phyloP scores from a whole-genome alignment of 2,329 filamentous ascomycete species.

The Colletotrichum lini region DNA sequence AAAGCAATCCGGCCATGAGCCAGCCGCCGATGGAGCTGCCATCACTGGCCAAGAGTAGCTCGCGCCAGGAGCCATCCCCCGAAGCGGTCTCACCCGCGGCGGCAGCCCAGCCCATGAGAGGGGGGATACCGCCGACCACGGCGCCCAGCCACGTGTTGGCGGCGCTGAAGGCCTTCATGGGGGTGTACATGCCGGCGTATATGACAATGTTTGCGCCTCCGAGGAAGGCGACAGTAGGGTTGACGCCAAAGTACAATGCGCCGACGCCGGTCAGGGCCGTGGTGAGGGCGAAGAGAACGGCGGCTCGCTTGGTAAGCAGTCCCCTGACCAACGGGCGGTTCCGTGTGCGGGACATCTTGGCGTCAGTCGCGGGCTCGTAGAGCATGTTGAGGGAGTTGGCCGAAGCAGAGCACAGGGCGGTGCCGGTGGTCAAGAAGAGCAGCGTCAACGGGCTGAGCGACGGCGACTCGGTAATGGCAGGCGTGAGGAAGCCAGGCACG shows the following conservation, averaged over 20 bases:
- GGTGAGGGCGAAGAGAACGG: slow-evolving; percentile 83
- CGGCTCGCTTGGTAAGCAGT: slow-evolving; percentile 79
- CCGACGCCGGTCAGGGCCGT: slow-evolving; percentile 79
- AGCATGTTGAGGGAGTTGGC: slow-evolving; percentile 98
- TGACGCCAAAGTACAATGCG: slow-evolving; percentile 89
- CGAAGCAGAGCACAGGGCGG: slow-evolving; percentile 88
- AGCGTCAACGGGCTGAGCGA: slow-evolving; percentile 93
- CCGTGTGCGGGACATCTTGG: slow-evolving; percentile 92
- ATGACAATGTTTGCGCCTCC: slow-evolving; percentile 88
- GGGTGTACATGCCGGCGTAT: slow-evolving; percentile 94
- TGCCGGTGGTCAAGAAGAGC: slow-evolving; percentile 91
- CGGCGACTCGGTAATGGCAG: slow-evolving; percentile 76
- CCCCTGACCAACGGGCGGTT: slow-evolving; percentile 90
- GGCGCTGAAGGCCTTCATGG: slow-evolving; percentile 87
- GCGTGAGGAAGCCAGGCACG: slow-evolving; percentile 85
- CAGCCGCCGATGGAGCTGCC: slow-evolving; percentile 83
- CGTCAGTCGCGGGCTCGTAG: slow-evolving; percentile 91
- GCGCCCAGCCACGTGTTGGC: slow-evolving; percentile 97
- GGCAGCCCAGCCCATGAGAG: slow-evolving; percentile 97
- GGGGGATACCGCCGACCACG: slow-evolving; percentile 92
- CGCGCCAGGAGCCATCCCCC: slow-evolving; percentile 80
- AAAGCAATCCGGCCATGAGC: slow-evolving; percentile 87
- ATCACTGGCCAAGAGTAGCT: slow-evolving; percentile 78
- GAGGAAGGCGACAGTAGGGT: slow-evolving; percentile 90
- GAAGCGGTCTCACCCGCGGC: slow-evolving; percentile 91